Evolutionary conservation across 2,329 filamentous ascomycete genomes (phyloP), one percentile per base, ranked within the genome.

Genomic region (Fusarium brachygibbosum): DNA sequence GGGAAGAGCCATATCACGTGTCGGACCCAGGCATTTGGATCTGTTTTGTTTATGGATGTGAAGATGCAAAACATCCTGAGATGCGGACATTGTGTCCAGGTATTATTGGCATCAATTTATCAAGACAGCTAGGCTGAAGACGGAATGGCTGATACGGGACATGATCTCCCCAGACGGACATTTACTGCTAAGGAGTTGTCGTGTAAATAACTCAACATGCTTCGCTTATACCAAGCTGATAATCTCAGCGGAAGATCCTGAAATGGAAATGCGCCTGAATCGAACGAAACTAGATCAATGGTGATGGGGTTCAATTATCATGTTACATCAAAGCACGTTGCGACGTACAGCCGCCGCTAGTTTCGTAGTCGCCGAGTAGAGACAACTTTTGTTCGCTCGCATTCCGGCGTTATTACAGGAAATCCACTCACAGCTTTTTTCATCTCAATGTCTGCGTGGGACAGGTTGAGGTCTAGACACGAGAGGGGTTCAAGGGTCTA

Each of bases 401-500:
- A 65, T 71, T 69, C 63, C 68, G 68, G 68, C 59, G 51, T 65
- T 70, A 70, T 65, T 71, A 45, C 41, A 66, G 31, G 17, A 56
- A 71, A 60, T 49, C 64, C 68, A 70, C 54, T 60, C 55, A 53
- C 48, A 54, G 42, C 49, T 46, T 35, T 62, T 51, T 66, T 41
- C 37, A 63, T 28, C 48, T 63, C 58, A 64, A 64, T 44, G 21
- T 34, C 41, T 53, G 46, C 56, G 38, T 53, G 60, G 55, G 23
- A 38, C 63, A 50, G 32, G 49, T 41, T 37, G 37, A 45, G 57
- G 63, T 58, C 58, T 38, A 68, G 59, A 68, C 64, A 41, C 48
- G 41, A 41, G 67, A 70, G 54, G 67, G 63, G 68, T 65, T 52
- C 68, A 69, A 69, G 66, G 60, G 60, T 69, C 65, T 57, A 71